These are phyloP conservation scores for Fusarium sp. DNA, from an alignment of 2,329 filamentous ascomycete genomes.

Conservation along the genomic window DNA sequence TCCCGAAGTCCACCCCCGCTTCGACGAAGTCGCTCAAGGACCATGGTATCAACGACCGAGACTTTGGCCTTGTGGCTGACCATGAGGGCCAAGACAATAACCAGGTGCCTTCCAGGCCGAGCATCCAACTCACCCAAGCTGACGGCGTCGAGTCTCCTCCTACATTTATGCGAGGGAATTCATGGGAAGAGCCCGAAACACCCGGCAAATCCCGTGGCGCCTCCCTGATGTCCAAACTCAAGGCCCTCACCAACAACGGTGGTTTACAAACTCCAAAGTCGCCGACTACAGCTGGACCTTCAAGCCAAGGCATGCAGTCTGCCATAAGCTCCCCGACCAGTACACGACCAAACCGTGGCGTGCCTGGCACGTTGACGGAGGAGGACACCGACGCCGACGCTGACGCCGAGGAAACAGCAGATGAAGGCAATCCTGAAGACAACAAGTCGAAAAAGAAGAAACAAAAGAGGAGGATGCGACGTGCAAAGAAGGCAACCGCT, in stretches of 20 bases:
- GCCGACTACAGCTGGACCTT: constrained; percentile 49
- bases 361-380: constrained; percentile 69
- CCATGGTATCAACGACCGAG: constrained; percentile 41
- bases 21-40: constrained; percentile 46
- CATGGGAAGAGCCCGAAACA: constrained; percentile 76
- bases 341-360: constrained; percentile 61
- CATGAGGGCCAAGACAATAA: constrained; percentile 34
- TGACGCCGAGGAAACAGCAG: constrained; percentile 88
- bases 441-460: constrained; percentile 66
- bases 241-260: constrained; percentile 75
- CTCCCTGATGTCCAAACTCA: constrained; percentile 84
- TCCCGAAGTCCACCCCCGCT: constrained; percentile 42
- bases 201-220: constrained; percentile 71
- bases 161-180: constrained; percentile 73
- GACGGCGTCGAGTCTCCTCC: constrained; percentile 65
- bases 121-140: constrained; percentile 81
- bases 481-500: constrained; percentile 67
- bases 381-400: constrained; percentile 67
- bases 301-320: constrained; percentile 59
- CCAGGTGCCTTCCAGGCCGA: constrained; percentile 60
- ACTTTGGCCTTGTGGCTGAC: constrained; percentile 34
- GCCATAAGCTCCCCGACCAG: constrained; percentile 65
- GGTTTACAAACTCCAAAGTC: constrained; percentile 64
- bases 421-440: constrained; percentile 71
- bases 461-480: constrained; percentile 74